Evolutionary conservation across 805 yeast species (phyloP).

Genomic region (Saturnispora halmiae): DNA sequence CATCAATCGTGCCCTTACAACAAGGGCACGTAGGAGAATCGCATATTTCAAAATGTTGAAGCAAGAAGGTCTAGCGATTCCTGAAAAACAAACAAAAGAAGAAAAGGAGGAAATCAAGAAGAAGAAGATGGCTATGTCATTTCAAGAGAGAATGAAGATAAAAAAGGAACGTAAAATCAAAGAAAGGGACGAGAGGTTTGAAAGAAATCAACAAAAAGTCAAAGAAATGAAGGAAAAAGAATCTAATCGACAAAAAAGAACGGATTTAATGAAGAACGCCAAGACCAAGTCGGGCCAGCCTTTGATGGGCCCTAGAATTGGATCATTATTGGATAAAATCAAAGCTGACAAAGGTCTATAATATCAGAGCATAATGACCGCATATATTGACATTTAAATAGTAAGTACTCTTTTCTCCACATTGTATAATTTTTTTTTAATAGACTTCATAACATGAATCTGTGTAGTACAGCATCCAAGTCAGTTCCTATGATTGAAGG

Average conservation of each 20-base stretch:
- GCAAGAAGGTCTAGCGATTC: conserved; percentile 53
- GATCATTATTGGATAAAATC: conserved; percentile 67
- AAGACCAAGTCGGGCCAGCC: conserved; percentile 80
- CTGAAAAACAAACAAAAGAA: conserved; percentile 28
- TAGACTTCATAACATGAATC: conserved; percentile 3
- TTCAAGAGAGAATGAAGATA: conserved; percentile 36
- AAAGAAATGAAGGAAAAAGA: conserved; percentile 31
- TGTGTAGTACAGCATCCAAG: conserved; percentile 1
- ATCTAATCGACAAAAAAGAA: conserved; percentile 36
- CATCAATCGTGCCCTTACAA: conserved; percentile 67
- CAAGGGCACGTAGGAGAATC: conserved; percentile 73
- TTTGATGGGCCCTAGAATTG: conserved; percentile 81
- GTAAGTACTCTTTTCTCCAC: neutral
- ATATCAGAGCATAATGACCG: no score
- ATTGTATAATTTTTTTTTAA: neutral
- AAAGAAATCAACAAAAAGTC: conserved; percentile 28
- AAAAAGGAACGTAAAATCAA: conserved; percentile 41
- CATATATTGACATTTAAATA: neutral
- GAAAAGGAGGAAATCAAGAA: conserved; percentile 10
- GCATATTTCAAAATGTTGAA: conserved; percentile 72
- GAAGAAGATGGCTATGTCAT: conserved; percentile 30
- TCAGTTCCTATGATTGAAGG: neutral
- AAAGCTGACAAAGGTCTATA: conserved; percentile 25
- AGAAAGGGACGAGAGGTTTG: conserved; percentile 33
- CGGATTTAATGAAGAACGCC: conserved; percentile 33